Conservation (phyloP, 2,329 filamentous ascomycete genomes). For the Botryotinia globosa region DNA sequence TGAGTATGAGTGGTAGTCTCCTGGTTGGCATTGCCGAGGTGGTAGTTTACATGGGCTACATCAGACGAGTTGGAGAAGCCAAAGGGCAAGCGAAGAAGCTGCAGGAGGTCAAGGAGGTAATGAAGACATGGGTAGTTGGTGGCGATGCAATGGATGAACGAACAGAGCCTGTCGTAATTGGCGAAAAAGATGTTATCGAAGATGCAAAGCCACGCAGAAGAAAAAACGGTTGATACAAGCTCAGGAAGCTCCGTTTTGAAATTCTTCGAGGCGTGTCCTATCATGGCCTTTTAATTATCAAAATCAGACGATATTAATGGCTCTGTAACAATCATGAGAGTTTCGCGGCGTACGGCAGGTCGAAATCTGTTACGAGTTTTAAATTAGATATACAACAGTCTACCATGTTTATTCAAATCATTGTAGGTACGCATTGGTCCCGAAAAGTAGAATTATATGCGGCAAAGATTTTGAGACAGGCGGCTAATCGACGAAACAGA, state of each 20-base stretch:
- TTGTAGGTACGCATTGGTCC: background rate
- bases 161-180: background rate
- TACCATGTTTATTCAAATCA: background rate
- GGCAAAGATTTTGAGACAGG: conserved; percentile 11
- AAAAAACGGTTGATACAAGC: conserved; percentile 13
- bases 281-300: background rate
- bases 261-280: background rate
- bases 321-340: background rate
- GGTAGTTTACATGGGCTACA: conserved; percentile 71
- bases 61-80: conserved; percentile 67
- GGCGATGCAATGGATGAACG: conserved; percentile 36
- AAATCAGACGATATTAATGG: background rate
- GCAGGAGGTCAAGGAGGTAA: conserved; percentile 65
- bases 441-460: background rate
- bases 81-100: conserved; percentile 59
- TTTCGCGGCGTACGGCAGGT: background rate
- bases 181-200: conserved; percentile 6
- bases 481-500: conserved; percentile 17
- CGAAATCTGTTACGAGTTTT: background rate
- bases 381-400: conserved; percentile 8
- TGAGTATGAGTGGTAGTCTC: conserved; percentile 68
- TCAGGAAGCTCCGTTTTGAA: background rate
- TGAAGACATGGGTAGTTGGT: conserved; percentile 68
- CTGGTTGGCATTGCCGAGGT: conserved; percentile 74
- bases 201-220: conserved; percentile 17